Percentiles rank a stretch among this genome's conserved stretches.
Evolutionary conservation across 2,329 filamentous ascomycete species (phyloP).

Genomic region (Exophiala sideris): DNA sequence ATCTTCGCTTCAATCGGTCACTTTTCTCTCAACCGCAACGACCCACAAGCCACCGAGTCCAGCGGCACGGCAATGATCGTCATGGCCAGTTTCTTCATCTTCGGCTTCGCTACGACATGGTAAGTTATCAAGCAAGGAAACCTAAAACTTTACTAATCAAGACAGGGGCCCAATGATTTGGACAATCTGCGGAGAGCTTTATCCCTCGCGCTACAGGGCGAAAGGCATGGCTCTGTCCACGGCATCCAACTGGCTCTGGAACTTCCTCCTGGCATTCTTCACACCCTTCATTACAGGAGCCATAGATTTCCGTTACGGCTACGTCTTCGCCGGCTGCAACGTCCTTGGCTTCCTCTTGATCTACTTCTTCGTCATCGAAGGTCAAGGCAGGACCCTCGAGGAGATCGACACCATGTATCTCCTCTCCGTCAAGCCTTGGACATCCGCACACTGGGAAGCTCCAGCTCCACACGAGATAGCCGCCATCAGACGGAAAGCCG

Average conservation of each 20-base stretch:
- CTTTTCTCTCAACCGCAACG: slow-evolving; percentile 37
- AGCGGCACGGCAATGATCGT: slow-evolving; percentile 68
- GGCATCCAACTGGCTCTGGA: slow-evolving; percentile 75
- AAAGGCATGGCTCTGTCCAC: slow-evolving; percentile 38
- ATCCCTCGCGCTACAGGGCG: slow-evolving; percentile 40
- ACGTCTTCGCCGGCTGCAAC: slow-evolving; percentile 73
- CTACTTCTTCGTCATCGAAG: slow-evolving; percentile 76
- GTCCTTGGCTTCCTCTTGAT: slow-evolving; percentile 62
- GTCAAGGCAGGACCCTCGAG: slow-evolving; percentile 64
- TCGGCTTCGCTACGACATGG: slow-evolving; percentile 64
- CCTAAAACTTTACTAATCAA: background rate
- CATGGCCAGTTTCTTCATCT: slow-evolving; percentile 70
- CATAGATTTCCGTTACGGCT: slow-evolving; percentile 74
- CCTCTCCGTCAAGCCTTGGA: slow-evolving; percentile 59
- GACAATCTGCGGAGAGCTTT: slow-evolving; percentile 46
- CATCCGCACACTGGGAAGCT: slow-evolving; percentile 21
- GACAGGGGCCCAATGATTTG: slow-evolving; percentile 72
- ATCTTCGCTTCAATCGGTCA: slow-evolving; percentile 59
- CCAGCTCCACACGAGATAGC: slow-evolving; percentile 27
- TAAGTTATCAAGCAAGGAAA: background rate
- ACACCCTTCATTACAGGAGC: slow-evolving; percentile 71
- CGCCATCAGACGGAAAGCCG: slow-evolving; percentile 24
- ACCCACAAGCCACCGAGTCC: slow-evolving; percentile 43
- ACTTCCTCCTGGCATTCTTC: slow-evolving; percentile 74
- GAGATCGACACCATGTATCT: slow-evolving; percentile 79